A percentile compares a stretch with the other conserved stretches of the same genome.
phyloP scores from a whole-genome alignment of 2,329 filamentous ascomycete species.

The Alternaria hordeiaustralica region DNA sequence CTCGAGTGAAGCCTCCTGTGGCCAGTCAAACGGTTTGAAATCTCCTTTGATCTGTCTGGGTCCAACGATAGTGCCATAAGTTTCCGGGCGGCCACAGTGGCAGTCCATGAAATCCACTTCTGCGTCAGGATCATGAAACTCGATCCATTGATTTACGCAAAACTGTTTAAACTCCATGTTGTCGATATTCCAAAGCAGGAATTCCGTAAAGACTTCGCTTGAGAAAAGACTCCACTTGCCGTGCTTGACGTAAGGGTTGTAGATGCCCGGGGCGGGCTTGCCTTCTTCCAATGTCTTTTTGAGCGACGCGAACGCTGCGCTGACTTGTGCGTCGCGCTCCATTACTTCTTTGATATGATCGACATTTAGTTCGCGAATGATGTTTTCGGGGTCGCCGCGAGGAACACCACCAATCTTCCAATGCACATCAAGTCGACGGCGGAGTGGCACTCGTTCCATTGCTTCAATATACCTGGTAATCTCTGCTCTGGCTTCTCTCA shows the following conservation, averaged over 20 bases:
- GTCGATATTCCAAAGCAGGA: background rate
- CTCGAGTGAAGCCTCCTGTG: background rate
- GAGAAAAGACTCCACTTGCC: background rate
- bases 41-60: background rate
- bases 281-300: background rate
- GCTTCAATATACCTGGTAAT: background rate
- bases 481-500: background rate
- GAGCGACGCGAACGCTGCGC: background rate
- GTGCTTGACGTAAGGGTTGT: background rate
- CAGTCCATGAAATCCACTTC: background rate
- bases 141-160: background rate
- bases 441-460: background rate
- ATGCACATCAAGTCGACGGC: background rate
- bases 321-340: background rate
- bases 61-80: background rate
- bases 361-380: background rate
- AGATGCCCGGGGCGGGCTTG: background rate
- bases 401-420: background rate
- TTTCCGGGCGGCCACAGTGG: background rate
- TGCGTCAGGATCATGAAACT: background rate
- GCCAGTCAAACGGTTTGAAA: background rate
- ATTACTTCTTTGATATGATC: background rate
- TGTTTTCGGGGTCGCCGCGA: background rate
- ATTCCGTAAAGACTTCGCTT: background rate
- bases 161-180: background rate